Base-by-base conservation (phyloP, 139 green algal genomes). In the Nannochloris sp. region DNA sequence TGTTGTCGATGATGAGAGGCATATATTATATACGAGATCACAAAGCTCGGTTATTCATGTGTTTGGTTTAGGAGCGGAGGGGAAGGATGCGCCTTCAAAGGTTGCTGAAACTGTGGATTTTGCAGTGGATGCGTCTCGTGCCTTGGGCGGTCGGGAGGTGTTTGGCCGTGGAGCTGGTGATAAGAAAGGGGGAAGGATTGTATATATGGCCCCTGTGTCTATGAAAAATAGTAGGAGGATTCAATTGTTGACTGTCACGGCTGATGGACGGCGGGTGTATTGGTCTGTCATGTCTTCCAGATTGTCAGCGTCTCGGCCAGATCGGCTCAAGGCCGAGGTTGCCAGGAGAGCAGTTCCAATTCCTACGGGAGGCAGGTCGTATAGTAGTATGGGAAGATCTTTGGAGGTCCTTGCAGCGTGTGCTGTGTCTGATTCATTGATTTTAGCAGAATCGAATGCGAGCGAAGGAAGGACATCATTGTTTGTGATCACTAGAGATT, bases 231-330 rank as follows among this genome's bases (percentile, higher is more conserved):
- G 60, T 14, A 29, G 43, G 11, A 61, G 63, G 33, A 67, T 95
- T 30, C 87, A 95, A 48, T 74, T 97, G 17, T 63, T 96, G 56
- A 89, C 83, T 2, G 72, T 96, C 16, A 90, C 85, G 1, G 78
- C 84, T 10, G 89, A 96, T 57, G 91, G 89, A 10, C 68, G 86
- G 1, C 75, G 91, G 14, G 79, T 95, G 2, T 97, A 91, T 76
- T 89, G 94, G 67, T 33, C 49, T 26, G 25, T 49, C 17, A 11
- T 23, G 48, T 12, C 20, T 46, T 56, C 59, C 14, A 4, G 12
- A 14, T 6, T 25, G 29, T 58, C 61, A 59, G 45, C 23, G 25
- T 44, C 25, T 26, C 13, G 81, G 3, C 83, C 83, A 3, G 63
- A 67, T 26, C 69, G 69, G 17, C 72, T 90, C 53, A 56, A 75